Percentiles rank a stretch among this genome's conserved stretches.
Evolutionary conservation across 306 rosid genomes (phyloP).

Genomic region (Nissolia schottii): DNA sequence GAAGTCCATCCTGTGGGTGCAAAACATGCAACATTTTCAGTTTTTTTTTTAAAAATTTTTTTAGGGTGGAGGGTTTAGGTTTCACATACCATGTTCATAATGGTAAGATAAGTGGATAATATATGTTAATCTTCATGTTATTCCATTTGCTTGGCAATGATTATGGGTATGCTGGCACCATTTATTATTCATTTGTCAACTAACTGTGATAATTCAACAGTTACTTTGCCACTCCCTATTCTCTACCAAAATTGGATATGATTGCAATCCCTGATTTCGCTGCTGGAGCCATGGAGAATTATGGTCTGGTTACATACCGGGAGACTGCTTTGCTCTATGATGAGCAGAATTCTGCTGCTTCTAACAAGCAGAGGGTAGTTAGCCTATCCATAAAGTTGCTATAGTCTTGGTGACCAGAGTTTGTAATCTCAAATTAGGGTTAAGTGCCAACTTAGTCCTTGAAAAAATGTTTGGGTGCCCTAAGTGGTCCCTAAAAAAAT

Average conservation of each 20-base stretch:
- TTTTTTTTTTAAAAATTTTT: not conserved
- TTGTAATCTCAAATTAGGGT: constrained; percentile 17
- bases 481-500: no score
- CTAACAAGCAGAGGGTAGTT: constrained; percentile 81
- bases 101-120: not conserved
- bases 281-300: constrained; percentile 98
- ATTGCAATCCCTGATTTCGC: constrained; percentile 96
- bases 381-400: constrained; percentile 19
- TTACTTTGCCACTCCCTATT: constrained; percentile 79
- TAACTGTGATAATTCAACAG: constrained; percentile 45
- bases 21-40: not conserved
- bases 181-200: constrained; percentile 16
- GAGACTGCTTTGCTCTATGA: constrained; percentile 95
- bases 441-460: no score
- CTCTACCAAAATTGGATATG: constrained; percentile 94
- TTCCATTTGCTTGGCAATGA: constrained; percentile 10
- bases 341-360: constrained; percentile 84
- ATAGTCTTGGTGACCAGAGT: constrained; percentile 7
- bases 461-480: no score
- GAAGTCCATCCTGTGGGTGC: not conserved
- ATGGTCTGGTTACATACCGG: constrained; percentile 89
- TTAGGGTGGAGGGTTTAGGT: no score
- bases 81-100: not conserved
- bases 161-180: constrained; percentile 14
- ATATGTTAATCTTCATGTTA: not conserved